Conservation (phyloP, 2,329 filamentous ascomycete species). For the Claviceps sp. region DNA sequence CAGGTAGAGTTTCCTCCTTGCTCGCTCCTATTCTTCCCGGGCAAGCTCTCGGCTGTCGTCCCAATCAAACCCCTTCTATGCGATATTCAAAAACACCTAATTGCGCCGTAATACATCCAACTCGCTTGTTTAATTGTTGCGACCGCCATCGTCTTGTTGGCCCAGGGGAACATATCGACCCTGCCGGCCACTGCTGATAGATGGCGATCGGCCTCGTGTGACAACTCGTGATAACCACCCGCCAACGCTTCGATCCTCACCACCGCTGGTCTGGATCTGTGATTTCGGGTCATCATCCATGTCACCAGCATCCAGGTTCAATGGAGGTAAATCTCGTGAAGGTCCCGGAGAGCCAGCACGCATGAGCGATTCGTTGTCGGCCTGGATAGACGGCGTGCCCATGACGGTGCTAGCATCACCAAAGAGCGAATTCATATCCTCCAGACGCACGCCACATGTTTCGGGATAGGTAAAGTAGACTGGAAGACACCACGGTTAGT, state of each 20-base stretch:
- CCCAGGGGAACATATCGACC: slow-evolving; percentile 29
- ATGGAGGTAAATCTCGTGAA: slow-evolving; percentile 59
- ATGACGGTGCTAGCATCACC: slow-evolving; percentile 80
- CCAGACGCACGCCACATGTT: slow-evolving; percentile 84
- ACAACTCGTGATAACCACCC: slow-evolving; percentile 35
- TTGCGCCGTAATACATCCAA: slow-evolving; percentile 9
- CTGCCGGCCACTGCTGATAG: slow-evolving; percentile 23
- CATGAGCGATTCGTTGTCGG: slow-evolving; percentile 71
- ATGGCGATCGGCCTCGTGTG: slow-evolving; percentile 24
- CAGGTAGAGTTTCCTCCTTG: not conserved
- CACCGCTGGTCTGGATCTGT: slow-evolving; percentile 18
- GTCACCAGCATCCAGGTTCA: slow-evolving; percentile 65
- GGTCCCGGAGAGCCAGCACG: slow-evolving; percentile 58
- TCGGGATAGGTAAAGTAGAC: slow-evolving; percentile 98
- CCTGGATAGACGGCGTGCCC: slow-evolving; percentile 58
- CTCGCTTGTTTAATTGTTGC: slow-evolving; percentile 12
- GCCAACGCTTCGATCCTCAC: slow-evolving; percentile 29
- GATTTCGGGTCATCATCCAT: slow-evolving; percentile 37
- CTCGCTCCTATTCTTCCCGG: not conserved
- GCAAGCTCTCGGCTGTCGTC: not conserved
- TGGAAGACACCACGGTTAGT: slow-evolving; percentile 24
- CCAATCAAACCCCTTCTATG: slow-evolving; percentile 19
- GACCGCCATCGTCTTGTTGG: slow-evolving; percentile 25
- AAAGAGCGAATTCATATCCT: slow-evolving; percentile 93
- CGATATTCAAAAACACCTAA: slow-evolving; percentile 16